phyloP scores from a whole-genome alignment of 2,329 filamentous ascomycete genomes.

The Cryphonectria nitschkei region DNA sequence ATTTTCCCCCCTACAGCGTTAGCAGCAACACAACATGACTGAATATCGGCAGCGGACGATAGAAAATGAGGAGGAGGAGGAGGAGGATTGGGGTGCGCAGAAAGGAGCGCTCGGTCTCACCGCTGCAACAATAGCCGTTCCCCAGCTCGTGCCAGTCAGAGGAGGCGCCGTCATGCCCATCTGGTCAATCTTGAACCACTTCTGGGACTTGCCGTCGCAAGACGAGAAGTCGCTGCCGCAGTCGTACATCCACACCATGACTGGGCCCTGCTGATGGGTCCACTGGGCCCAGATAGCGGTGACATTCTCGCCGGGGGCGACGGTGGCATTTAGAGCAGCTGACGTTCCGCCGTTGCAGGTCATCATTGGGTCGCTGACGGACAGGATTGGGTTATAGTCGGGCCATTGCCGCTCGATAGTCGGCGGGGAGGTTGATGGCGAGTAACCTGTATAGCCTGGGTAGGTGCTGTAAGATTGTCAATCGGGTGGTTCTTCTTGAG shows the following conservation, averaged over 20 bases:
- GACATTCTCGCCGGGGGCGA: slow-evolving; percentile 52
- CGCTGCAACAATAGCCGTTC: slow-evolving; percentile 48
- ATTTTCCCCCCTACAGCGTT: too few species aligned
- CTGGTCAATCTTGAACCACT: slow-evolving; percentile 65
- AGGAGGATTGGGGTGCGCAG: not conserved
- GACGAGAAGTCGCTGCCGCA: slow-evolving; percentile 52
- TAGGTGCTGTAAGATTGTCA: slow-evolving; percentile 36
- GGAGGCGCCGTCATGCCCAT: slow-evolving; percentile 51
- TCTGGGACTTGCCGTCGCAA: slow-evolving; percentile 55
- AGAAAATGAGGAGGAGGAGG: not conserved
- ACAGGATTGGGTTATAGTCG: slow-evolving; percentile 58
- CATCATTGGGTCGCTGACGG: slow-evolving; percentile 52
- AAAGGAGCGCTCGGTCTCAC: not conserved
- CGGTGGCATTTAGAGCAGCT: slow-evolving; percentile 47
- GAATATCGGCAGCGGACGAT: not conserved
- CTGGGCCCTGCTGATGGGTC: slow-evolving; percentile 61
- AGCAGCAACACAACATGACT: not conserved
- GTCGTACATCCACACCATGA: slow-evolving; percentile 62
- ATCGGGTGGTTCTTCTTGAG: not conserved
- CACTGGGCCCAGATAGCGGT: slow-evolving; percentile 59
- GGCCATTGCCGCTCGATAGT: slow-evolving; percentile 63
- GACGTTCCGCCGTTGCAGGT: slow-evolving; percentile 60
- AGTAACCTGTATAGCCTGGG: slow-evolving; percentile 53
- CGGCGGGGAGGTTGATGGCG: slow-evolving; percentile 49
- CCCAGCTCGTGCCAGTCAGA: slow-evolving; percentile 51